Base-by-base conservation (phyloP, 768 basidiomycete genomes). In the Auricularia cornea region DNA sequence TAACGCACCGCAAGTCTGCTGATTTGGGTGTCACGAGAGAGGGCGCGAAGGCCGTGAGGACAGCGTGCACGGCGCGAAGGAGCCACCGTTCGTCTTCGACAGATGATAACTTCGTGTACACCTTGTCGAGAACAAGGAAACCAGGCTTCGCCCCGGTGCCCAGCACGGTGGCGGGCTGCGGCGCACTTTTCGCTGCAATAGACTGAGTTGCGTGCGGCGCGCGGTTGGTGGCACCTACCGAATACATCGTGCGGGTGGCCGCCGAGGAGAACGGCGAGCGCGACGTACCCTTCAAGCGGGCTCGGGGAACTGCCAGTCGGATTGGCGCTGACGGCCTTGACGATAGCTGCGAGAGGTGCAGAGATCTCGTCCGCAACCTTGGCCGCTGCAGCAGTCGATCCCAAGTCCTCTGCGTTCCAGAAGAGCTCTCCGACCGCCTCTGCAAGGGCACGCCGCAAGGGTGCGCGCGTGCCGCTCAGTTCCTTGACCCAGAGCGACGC, bases 91-190 rank as follows among this genome's bases (percentile, higher is more conserved):
- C 86, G 18, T 92, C 92, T 2, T 81, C 80, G 0, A 78, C 68
- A 5, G 84, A 81, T 6, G 77, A 75, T 18, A 88, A 66, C 71
- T 91, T 93, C 64, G 87, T 83, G 69, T 92, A 94, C 0, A 92
- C 85, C 71, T 90, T 94, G 61, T 96, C 94, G 84, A 85, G 92
- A 16, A 95, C 68, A 44, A 98, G 73, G 76, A 97, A 97, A 1
- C 90, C 88, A 0, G 92, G 90, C 70, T 93, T 97, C 28, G 82
- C 75, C 16, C 78, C 75, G 0, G 48, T 54, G 11, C 41, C 52
- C 6, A 63, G 33, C 8, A 54, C 33, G 33, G 33, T n/a, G 28
- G 30, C 8, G 26, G 26, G 41, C 12, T 51, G 14, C 29, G 33
- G 62, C 3, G 51, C 57, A 20, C 44, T 20, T 59, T 31, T 56